These are phyloP conservation scores for Murraya paniculata DNA, from an alignment of 345 rosid species.

Conservation along the genomic window DNA sequence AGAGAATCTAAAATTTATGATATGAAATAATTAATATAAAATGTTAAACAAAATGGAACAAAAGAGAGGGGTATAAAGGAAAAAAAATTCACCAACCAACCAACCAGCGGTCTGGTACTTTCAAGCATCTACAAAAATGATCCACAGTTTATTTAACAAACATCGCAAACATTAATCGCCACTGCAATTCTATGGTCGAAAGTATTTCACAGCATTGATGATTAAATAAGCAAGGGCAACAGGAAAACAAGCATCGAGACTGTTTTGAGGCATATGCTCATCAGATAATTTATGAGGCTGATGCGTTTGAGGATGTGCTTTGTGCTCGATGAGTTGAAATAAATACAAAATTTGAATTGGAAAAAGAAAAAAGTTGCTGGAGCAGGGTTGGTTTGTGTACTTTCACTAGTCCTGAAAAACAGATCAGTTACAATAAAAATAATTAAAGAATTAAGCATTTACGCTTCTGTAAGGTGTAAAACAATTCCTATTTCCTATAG, in stretches of 20 bases:
- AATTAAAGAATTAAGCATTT: neutral
- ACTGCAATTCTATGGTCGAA: neutral
- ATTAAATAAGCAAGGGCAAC: neutral
- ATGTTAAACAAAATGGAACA: neutral
- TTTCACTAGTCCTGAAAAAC: constrained; percentile 37
- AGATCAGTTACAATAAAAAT: constrained; percentile 9
- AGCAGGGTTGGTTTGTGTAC: constrained; percentile 14
- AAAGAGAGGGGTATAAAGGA: neutral
- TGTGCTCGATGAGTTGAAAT: neutral
- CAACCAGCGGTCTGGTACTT: neutral
- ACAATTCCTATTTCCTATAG: neutral
- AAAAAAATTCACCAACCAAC: neutral
- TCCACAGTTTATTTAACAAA: neutral
- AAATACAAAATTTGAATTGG: neutral
- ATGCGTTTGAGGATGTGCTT: neutral
- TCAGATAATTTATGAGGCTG: neutral
- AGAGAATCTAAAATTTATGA: neutral
- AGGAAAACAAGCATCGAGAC: neutral
- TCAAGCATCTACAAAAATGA: neutral
- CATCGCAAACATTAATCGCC: neutral
- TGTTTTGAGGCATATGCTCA: neutral
- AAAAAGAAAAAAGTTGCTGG: constrained; percentile 1
- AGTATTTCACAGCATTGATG: neutral
- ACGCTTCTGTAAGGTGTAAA: neutral
- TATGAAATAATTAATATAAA: neutral